Evolutionary conservation across 352 stramenopile species (phyloP).

Genomic region (Pythium utonaiense): DNA sequence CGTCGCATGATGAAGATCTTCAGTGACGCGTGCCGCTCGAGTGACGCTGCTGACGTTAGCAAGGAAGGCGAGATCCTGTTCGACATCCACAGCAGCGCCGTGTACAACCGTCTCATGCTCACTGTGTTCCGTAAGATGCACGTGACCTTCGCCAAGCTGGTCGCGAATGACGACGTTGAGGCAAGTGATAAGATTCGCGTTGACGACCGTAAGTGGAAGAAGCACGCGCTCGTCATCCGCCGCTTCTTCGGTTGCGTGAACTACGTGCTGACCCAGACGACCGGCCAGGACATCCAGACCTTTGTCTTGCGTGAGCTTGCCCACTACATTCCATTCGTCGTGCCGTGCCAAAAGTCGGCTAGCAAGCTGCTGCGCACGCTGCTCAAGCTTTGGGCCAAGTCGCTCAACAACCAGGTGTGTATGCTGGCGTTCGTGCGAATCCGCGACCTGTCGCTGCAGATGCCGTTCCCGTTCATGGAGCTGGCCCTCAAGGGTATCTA

Average conservation of each 20-base stretch:
- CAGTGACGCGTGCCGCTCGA: constrained; percentile 92
- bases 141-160: constrained; percentile 80
- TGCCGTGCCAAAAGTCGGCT: constrained; percentile 64
- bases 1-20: constrained; percentile 93
- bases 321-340: constrained; percentile 71
- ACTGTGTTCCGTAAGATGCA: constrained; percentile 89
- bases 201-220: constrained; percentile 80
- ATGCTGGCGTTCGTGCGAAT: constrained; percentile 96
- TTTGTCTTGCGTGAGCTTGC: constrained; percentile 82
- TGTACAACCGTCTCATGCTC: constrained; percentile 97
- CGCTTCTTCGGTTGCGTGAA: constrained; percentile 91
- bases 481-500: constrained; percentile 95
- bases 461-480: constrained; percentile 97
- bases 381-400: constrained; percentile 85
- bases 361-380: constrained; percentile 75
- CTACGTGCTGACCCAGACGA: constrained; percentile 90
- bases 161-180: constrained; percentile 40
- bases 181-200: constrained; percentile 40
- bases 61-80: constrained; percentile 83
- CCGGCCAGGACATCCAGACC: constrained; percentile 66
- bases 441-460: constrained; percentile 90
- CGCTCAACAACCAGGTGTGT: constrained; percentile 71
- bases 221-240: constrained; percentile 77
- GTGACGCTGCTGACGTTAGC: constrained; percentile 72
- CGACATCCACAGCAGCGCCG: constrained; percentile 90